Evolutionary conservation across 169 alveolate species (phyloP).

Genomic region (Fabrea salina): DNA sequence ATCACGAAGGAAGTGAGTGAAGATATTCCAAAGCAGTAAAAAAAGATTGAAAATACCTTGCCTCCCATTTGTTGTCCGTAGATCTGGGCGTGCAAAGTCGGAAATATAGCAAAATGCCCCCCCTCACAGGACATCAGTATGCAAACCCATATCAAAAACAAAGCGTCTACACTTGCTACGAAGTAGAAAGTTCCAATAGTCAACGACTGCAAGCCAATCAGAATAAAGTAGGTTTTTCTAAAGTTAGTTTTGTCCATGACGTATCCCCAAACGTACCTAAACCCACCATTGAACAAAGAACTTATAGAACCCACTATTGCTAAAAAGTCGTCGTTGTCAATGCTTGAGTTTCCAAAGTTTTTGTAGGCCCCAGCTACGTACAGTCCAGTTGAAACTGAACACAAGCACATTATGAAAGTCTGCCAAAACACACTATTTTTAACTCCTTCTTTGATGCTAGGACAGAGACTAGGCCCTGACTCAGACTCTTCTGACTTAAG

Average conservation of each 20-base stretch:
- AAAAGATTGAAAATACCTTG: not conserved
- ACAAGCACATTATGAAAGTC: not conserved
- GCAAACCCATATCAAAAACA: slow-evolving; percentile 43
- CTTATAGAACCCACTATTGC: slow-evolving; percentile 44
- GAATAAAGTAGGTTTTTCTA: slow-evolving; percentile 7
- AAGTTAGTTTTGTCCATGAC: slow-evolving; percentile 30
- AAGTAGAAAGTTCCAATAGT: not conserved
- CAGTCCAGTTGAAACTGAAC: slow-evolving; percentile 33
- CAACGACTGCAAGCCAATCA: not conserved
- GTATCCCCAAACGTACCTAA: slow-evolving; percentile 43
- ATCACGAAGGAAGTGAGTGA: not conserved
- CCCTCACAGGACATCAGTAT: slow-evolving; percentile 36
- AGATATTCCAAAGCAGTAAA: not conserved
- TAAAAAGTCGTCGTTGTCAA: slow-evolving; percentile 36
- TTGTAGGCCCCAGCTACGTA: slow-evolving; percentile 37
- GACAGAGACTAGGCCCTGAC: not conserved
- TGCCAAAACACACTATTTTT: not conserved
- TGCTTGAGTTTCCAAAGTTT: slow-evolving; percentile 33
- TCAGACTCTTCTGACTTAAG: not conserved
- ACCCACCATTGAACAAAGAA: slow-evolving; percentile 42
- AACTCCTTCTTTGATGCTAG: slow-evolving; percentile 23
- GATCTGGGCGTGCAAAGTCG: slow-evolving; percentile 41
- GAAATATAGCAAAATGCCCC: slow-evolving; percentile 52
- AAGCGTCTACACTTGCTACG: not conserved
- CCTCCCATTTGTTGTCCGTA: slow-evolving; percentile 40